Evolutionary conservation across 2,329 filamentous ascomycete genomes (phyloP), one percentile per base, ranked within the genome.

Genomic region (Lasiodiplodia gonubiensis): DNA sequence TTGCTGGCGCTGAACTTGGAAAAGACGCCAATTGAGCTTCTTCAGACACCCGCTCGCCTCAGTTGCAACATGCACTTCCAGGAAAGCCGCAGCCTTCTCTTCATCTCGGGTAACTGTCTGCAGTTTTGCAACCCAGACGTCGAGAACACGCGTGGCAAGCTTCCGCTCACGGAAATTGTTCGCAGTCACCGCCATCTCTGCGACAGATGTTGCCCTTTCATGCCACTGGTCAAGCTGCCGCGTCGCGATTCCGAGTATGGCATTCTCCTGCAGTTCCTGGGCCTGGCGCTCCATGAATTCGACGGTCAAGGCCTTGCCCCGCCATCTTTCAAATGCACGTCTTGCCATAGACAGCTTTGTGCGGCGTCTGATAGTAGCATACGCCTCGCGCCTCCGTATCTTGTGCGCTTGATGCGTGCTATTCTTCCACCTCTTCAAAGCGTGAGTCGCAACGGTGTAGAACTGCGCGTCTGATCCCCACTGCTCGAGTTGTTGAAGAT

Each of bases 11-110:
- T 80, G 79, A 4, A 86, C 77, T 49, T 86, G 85, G 76, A 89
- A 89, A 2, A 86, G 77, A 8, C 82, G 82, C 76, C 88, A 85
- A 64, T 85, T 86, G n/a, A 89, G 76, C 71, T 83, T 86, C 72
- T 85, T 86, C 67, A 89, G 77, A 27, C 80, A 80, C 16, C 77
- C 77, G 12, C 80, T 79, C 16, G 85, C 83, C 4, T 82, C 76
- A 27, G 80, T 76, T 14, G 85, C 80, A 4, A 83, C 76, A 51
- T 81, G 82, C 67, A 84, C 79, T 30, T 82, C 80, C 61, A 81
- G 74, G 42, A 86, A 78, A 1, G 78, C 74, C 3, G 78, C 68
- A 14, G 86, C 86, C 16, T 51, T 51, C 16, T 63, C 57, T 5
- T 54, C 49, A 16, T 72, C 83, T 80, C 27, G 80, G 64, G 2